phyloP scores from a whole-genome alignment of 2,329 filamentous ascomycete species.

The Aaosphaeria pasadenensis region DNA sequence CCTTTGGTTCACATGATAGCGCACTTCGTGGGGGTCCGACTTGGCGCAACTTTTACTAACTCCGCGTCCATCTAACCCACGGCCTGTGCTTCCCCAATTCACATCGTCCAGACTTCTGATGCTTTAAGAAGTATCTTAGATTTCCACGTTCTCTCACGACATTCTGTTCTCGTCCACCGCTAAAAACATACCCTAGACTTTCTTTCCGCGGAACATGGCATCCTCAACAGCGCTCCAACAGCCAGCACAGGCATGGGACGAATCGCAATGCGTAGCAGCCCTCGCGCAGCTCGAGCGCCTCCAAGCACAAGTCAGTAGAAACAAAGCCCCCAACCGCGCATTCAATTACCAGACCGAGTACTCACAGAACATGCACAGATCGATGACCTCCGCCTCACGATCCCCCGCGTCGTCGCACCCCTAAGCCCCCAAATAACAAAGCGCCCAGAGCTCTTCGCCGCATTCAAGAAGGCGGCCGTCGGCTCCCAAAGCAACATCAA shows the following conservation, averaged over 20 bases:
- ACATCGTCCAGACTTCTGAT: too few species aligned
- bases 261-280: constrained; percentile 39
- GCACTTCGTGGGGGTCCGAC: neutral
- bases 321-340: neutral
- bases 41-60: neutral
- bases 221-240: constrained; percentile 10
- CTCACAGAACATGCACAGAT: constrained; percentile 25
- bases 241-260: constrained; percentile 32
- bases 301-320: constrained; percentile 38
- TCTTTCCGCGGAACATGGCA: constrained; percentile 8
- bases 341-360: neutral
- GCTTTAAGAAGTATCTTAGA: too few species aligned
- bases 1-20: neutral
- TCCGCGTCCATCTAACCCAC: too few species aligned
- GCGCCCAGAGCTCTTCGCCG: constrained; percentile 32
- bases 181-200: neutral
- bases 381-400: constrained; percentile 40
- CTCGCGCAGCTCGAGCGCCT: constrained; percentile 45
- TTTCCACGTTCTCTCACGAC: too few species aligned
- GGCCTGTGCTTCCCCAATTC: too few species aligned
- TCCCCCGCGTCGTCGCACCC: constrained; percentile 43
- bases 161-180: too few species aligned
- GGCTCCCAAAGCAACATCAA: constrained; percentile 36
- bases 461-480: constrained; percentile 37
- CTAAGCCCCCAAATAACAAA: constrained; percentile 25